Percentiles rank a stretch among this genome's conserved stretches.
phyloP scores from a whole-genome alignment of 2,329 filamentous ascomycete species.

The Lachnellula hyalina region DNA sequence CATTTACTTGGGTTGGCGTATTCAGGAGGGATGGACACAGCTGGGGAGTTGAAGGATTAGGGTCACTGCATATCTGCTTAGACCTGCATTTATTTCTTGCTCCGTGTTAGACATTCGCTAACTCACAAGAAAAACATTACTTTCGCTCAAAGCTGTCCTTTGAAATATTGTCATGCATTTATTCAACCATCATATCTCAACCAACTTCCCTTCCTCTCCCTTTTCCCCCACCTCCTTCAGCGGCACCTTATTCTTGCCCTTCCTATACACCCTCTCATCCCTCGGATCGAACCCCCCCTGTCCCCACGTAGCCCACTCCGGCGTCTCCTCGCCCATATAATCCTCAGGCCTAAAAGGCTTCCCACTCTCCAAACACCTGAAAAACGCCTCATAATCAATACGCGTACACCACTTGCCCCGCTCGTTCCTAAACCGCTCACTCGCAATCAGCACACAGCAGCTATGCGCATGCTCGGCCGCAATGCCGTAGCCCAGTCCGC shows the following conservation, averaged over 20 bases:
- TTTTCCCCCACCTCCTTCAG: constrained; percentile 21
- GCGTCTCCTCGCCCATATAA: constrained; percentile 79
- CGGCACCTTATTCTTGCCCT: constrained; percentile 53
- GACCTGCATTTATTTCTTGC: too few species aligned
- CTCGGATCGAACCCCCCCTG: constrained; percentile 90
- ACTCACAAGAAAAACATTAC: too few species aligned
- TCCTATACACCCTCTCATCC: constrained; percentile 81
- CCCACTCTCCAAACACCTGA: constrained; percentile 69
- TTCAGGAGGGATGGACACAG: too few species aligned
- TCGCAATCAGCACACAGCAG: constrained; percentile 85
- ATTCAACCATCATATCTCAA: constrained; percentile 5
- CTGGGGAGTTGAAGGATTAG: too few species aligned
- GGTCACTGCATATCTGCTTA: too few species aligned
- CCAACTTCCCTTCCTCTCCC: constrained; percentile 10
- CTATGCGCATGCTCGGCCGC: constrained; percentile 93
- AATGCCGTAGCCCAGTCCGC: constrained; percentile 80
- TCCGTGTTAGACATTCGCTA: too few species aligned
- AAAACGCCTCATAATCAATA: constrained; percentile 89
- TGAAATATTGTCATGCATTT: background rate
- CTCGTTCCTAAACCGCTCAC: constrained; percentile 68
- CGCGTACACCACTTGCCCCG: constrained; percentile 78
- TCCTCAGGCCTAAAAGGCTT: constrained; percentile 76
- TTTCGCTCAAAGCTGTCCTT: background rate
- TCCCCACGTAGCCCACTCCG: constrained; percentile 93
- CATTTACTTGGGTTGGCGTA: background rate